phyloP scores from a whole-genome alignment of 805 yeast species.

The Hagleromyces aurorensis region DNA sequence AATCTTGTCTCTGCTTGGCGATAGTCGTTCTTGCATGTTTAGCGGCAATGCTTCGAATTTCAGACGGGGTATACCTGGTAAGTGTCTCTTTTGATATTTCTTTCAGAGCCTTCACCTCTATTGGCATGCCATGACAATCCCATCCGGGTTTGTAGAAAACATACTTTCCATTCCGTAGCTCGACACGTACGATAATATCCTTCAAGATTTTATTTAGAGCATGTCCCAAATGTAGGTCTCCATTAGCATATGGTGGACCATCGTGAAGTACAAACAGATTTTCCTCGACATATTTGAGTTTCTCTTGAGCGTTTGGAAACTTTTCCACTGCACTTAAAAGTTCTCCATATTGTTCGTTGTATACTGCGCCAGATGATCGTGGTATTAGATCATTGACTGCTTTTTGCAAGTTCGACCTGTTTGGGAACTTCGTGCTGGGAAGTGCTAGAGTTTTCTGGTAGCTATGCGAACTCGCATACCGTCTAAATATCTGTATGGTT shows the following conservation, averaged over 20 bases:
- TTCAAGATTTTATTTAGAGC: constrained; percentile 83
- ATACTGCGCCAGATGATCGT: constrained; percentile 50
- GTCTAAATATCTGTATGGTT: too few relatives aligned
- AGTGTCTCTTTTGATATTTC: constrained; percentile 33
- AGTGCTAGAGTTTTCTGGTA: constrained; percentile 49
- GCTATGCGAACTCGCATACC: constrained; percentile 20
- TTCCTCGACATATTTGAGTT: constrained; percentile 22
- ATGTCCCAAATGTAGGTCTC: constrained; percentile 87
- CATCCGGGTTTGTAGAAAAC: constrained; percentile 86
- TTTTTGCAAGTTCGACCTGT: constrained; percentile 43
- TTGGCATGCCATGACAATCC: constrained; percentile 99
- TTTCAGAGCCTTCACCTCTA: constrained; percentile 76
- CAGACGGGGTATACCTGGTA: constrained; percentile 33
- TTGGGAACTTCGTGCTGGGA: constrained; percentile 65
- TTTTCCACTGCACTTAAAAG: constrained; percentile 10
- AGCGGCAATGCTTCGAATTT: constrained; percentile 58
- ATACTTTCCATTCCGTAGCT: constrained; percentile 52
- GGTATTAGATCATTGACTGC: constrained; percentile 40
- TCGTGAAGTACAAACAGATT: constrained; percentile 71
- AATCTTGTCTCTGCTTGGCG: constrained; percentile 52
- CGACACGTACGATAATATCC: constrained; percentile 72
- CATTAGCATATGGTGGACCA: constrained; percentile 99
- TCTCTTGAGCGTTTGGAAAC: constrained; percentile 16
- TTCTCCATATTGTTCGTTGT: constrained; percentile 48
- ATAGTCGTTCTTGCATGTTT: constrained; percentile 65